These are phyloP conservation scores for Starmerella lactis-condensi DNA, from an alignment of 805 yeast genomes.

Conservation along the genomic window DNA sequence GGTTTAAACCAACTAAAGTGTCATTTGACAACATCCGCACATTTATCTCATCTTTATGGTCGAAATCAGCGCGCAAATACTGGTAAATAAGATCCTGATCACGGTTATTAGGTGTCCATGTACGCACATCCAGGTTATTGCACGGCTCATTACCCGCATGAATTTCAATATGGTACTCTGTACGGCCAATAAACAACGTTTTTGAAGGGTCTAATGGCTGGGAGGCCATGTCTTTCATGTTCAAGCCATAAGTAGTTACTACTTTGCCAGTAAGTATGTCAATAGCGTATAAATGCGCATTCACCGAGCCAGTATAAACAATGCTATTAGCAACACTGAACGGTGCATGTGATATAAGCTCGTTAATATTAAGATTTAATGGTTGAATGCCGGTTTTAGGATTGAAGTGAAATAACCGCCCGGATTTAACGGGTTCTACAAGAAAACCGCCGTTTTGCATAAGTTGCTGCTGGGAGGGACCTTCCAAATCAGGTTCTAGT, in stretches of 20 bases:
- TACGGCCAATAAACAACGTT: slow-evolving; percentile 17
- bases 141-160: slow-evolving; percentile 44
- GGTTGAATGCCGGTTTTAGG: slow-evolving; percentile 56
- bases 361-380: slow-evolving; percentile 62
- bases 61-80: slow-evolving; percentile 18
- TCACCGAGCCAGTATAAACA: slow-evolving; percentile 70
- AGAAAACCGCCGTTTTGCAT: slow-evolving; percentile 35
- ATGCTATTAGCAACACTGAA: slow-evolving; percentile 61
- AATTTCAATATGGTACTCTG: slow-evolving; percentile 32
- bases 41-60: slow-evolving; percentile 64
- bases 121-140: slow-evolving; percentile 33
- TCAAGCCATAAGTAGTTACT: slow-evolving; percentile 47
- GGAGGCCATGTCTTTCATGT: slow-evolving; percentile 7
- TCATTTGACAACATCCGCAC: slow-evolving; percentile 73
- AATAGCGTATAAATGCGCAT: slow-evolving; percentile 55
- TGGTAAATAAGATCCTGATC: slow-evolving; percentile 37
- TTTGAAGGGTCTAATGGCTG: background rate
- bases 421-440: slow-evolving; percentile 79
- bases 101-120: slow-evolving; percentile 83
- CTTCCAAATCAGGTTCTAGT: slow-evolving; percentile 41
- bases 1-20: slow-evolving; percentile 43
- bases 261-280: slow-evolving; percentile 61
- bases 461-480: slow-evolving; percentile 3
- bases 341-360: slow-evolving; percentile 67
- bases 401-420: slow-evolving; percentile 63